Conservation (phyloP, 495 filamentous ascomycete species). For the Platismatia glauca region DNA sequence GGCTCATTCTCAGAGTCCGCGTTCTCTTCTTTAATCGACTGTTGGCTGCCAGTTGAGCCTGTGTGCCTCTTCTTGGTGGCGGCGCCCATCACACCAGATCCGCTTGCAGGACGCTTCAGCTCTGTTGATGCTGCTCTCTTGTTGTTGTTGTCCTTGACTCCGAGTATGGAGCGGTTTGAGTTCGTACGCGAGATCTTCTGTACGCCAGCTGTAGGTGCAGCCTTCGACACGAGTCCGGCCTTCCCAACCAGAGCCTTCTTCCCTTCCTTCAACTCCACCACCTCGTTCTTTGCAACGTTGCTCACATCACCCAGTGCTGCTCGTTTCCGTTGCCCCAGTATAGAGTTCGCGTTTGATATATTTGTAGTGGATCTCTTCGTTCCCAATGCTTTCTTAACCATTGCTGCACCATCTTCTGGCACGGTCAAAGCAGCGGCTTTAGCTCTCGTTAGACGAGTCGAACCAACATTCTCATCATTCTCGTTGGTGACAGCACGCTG, state of each 20-base stretch:
- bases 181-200: slow-evolving; percentile 66
- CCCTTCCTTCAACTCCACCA: slow-evolving; percentile 46
- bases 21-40: slow-evolving; percentile 51
- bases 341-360: slow-evolving; percentile 36
- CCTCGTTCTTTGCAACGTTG: slow-evolving; percentile 78
- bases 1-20: slow-evolving; percentile 48
- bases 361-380: slow-evolving; percentile 62
- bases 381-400: slow-evolving; percentile 62
- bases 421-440: slow-evolving; percentile 70
- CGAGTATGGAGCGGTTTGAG: slow-evolving; percentile 53
- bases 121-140: slow-evolving; percentile 51
- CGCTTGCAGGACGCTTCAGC: slow-evolving; percentile 61
- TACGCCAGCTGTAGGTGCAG: slow-evolving; percentile 60
- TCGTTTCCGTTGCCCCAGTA: slow-evolving; percentile 51
- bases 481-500: slow-evolving; percentile 71
- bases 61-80: slow-evolving; percentile 55
- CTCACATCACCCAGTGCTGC: slow-evolving; percentile 85
- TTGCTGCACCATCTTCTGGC: slow-evolving; percentile 40
- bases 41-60: slow-evolving; percentile 41
- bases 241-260: slow-evolving; percentile 62
- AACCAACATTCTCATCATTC: slow-evolving; percentile 81
- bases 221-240: slow-evolving; percentile 64
- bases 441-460: slow-evolving; percentile 80
- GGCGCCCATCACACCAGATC: slow-evolving; percentile 54
- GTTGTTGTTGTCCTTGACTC: slow-evolving; percentile 53